Evolutionary conservation across 2,329 filamentous ascomycete genomes (phyloP), one percentile per base, ranked within the genome.

Genomic region (Endothia cerciana): DNA sequence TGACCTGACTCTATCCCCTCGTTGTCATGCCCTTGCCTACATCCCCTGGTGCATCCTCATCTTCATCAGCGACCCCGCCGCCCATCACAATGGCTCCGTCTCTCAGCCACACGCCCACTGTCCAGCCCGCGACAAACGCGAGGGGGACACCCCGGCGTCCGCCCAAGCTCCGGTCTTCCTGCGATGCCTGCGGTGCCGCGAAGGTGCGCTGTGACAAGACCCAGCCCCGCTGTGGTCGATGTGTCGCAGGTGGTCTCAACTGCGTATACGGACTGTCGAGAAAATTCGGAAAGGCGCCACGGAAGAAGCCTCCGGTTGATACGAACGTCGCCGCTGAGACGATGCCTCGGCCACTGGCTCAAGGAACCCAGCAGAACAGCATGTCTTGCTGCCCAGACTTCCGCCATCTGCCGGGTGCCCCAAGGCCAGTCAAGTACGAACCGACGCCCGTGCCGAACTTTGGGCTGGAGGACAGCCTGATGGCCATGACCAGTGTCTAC

Each of bases 131-230:
- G n/a, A 68, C 56, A n/a, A 68, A 61, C 41, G 63, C 63, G 6
- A 62, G 63, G 19, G 63, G 63, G 11, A 62, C 66, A 19, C 57
- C 60, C 0, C 55, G 66, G 25, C 63, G 66, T n/a, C 66, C 66
- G 7, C 66, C 66, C 56, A 68, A 68, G 63, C 66, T 68, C n/a
- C 66, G 66, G 8, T 68, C 66, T n/a, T 65, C 66, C 8, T 68
- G 66, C 41, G 66, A 68, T 65, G 66, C 66, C n/a, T 68, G 66
- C 19, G 66, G 66, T n/a, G 66, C 66, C 41, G 66, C 66, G 33
- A 68, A 68, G 60, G 66, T 68, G 28, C 66, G 66, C 41, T 68
- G 66, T 25, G 66, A 68, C 66, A 68, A 68, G 66, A 68, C 63
- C 13, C 66, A 68, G 22, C 66, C 63, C 4, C 63, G 60, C n/a